Conservation (phyloP, 176 grass and related monocot genomes). For the Stipa capillata region DNA sequence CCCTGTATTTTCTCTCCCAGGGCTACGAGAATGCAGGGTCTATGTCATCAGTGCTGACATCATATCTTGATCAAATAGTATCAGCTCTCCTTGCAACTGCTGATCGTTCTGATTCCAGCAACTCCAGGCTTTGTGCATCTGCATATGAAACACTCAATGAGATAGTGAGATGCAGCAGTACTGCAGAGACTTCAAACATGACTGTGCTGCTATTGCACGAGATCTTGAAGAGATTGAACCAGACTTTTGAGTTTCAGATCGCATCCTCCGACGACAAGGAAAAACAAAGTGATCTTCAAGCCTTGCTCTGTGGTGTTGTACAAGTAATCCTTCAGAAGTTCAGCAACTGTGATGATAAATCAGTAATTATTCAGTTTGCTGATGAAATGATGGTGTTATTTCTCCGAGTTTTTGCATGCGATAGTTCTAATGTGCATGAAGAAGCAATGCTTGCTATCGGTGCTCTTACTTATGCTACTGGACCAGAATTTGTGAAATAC, state of each 20-base stretch:
- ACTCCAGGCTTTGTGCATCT: slow-evolving; percentile 26
- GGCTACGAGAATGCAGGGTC: slow-evolving; percentile 40
- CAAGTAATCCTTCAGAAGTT: slow-evolving; percentile 57
- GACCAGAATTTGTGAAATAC: slow-evolving; percentile 45
- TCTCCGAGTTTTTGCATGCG: slow-evolving; percentile 42
- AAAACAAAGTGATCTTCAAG: slow-evolving; percentile 49
- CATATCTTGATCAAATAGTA: slow-evolving; percentile 41
- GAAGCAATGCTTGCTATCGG: slow-evolving; percentile 58
- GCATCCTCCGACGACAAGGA: slow-evolving; percentile 44
- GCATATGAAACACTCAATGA: slow-evolving; percentile 59
- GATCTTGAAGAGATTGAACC: slow-evolving; percentile 46
- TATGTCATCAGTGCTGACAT: slow-evolving; percentile 37
- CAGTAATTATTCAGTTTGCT: slow-evolving; percentile 38
- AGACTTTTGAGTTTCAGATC: slow-evolving; percentile 49
- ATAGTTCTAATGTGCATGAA: slow-evolving; percentile 48
- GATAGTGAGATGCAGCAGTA: slow-evolving; percentile 38
- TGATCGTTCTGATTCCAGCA: slow-evolving; percentile 35
- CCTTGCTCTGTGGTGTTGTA: slow-evolving; percentile 47
- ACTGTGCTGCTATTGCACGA: slow-evolving; percentile 39
- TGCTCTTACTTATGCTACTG: slow-evolving; percentile 46
- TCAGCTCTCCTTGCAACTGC: slow-evolving; percentile 46
- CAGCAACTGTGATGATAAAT: slow-evolving; percentile 26
- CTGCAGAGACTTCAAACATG: slow-evolving; percentile 36
- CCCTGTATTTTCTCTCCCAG: slow-evolving; percentile 46
- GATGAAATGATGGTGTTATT: slow-evolving; percentile 57